Conservation (phyloP, 768 basidiomycete species). For the Baorangia bicolor region DNA sequence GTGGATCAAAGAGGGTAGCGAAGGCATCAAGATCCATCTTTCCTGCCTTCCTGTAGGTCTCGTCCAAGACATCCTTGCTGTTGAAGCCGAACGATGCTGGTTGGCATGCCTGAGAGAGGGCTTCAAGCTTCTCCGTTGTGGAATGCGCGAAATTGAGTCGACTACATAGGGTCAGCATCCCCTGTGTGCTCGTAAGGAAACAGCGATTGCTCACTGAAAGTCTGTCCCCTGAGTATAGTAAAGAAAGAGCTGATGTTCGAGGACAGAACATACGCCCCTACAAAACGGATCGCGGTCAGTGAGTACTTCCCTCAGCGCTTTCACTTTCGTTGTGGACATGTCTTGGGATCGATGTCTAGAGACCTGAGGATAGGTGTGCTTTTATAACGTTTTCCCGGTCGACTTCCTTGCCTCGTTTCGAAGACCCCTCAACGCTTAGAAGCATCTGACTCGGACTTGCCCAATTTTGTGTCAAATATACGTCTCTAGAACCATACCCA, state of each 20-base stretch:
- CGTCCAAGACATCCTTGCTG: conserved; percentile 40
- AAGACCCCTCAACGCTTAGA: no score
- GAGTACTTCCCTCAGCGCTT: neutral
- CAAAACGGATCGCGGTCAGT: neutral
- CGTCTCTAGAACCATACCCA: no score
- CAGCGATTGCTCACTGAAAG: neutral
- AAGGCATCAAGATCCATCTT: conserved; percentile 43
- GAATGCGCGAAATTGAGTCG: neutral
- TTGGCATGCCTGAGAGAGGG: conserved; percentile 18
- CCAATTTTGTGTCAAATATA: no score
- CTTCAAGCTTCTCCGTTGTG: neutral
- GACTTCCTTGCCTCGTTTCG: no score
- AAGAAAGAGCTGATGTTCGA: neutral
- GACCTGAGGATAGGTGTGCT: no score
- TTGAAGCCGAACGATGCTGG: neutral
- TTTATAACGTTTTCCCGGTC: no score
- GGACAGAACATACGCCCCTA: neutral
- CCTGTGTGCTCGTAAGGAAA: neutral
- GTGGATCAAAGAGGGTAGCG: conserved; percentile 31
- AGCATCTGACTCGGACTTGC: no score
- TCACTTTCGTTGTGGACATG: neutral
- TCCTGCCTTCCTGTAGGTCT: conserved; percentile 45
- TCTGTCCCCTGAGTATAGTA: neutral
- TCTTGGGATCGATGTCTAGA: neutral
- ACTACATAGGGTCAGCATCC: neutral